A percentile compares a stretch with the other conserved stretches of the same genome.
These are phyloP conservation scores for Ustilago xerochloae DNA, from an alignment of 1,284 basidiomycete species.

Conservation along the genomic window DNA sequence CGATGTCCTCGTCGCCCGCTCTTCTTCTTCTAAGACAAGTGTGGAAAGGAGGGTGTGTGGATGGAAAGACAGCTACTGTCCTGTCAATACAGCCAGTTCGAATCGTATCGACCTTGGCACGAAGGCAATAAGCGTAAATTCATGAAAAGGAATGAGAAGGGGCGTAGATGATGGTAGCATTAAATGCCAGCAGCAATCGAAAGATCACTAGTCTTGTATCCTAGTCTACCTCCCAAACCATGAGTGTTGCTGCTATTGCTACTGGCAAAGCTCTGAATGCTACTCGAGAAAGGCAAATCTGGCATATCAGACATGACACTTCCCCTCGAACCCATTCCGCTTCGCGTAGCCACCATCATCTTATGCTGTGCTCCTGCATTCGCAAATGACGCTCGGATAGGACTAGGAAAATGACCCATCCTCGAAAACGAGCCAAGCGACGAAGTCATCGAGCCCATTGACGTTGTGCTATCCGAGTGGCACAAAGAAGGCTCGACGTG, in stretches of 20 bases:
- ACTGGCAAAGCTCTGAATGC: slow-evolving; percentile 27
- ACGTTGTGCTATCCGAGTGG: slow-evolving; percentile 34
- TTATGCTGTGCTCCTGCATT: slow-evolving; percentile 5
- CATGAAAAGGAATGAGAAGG: not conserved
- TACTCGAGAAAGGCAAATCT: slow-evolving; percentile 11
- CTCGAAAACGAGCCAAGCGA: slow-evolving; percentile 39
- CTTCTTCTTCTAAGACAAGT: not conserved
- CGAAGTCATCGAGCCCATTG: slow-evolving; percentile 37
- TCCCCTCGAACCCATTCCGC: slow-evolving; percentile 7
- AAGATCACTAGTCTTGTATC: slow-evolving; percentile 42
- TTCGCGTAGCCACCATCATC: slow-evolving; percentile 35
- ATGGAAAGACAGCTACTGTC: no score
- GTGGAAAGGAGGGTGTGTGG: not conserved
- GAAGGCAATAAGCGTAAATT: not conserved
- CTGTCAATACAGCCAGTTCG: no score
- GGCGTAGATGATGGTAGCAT: not conserved
- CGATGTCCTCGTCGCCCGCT: slow-evolving; percentile 38
- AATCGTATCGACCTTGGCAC: not conserved
- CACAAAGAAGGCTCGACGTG: slow-evolving; percentile 31
- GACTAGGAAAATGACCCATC: slow-evolving; percentile 34
- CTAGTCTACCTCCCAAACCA: slow-evolving; percentile 12
- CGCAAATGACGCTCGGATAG: slow-evolving; percentile 21
- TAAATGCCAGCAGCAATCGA: slow-evolving; percentile 24
- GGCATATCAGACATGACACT: slow-evolving; percentile 9
- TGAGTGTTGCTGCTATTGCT: slow-evolving; percentile 18